Evolutionary conservation across 2,329 filamentous ascomycete species (phyloP).

Genomic region (Phoma herbarum): DNA sequence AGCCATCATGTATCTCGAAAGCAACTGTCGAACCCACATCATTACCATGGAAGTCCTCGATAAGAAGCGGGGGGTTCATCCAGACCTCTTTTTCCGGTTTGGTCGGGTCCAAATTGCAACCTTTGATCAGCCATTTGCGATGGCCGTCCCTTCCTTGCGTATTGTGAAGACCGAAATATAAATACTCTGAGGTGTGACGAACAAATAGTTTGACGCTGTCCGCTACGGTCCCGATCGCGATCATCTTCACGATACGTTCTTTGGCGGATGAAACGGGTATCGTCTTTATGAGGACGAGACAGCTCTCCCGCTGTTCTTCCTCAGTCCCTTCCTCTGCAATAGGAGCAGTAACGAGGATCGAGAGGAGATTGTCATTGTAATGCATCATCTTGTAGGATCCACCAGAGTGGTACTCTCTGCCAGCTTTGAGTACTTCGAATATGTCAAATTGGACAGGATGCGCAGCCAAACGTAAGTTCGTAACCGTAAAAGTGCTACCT

Average conservation of each 20-base stretch:
- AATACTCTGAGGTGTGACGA: slow-evolving; percentile 67
- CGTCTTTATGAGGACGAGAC: slow-evolving; percentile 29
- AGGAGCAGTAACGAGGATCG: slow-evolving; percentile 28
- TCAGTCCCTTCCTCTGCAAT: background rate
- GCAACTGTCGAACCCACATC: slow-evolving; percentile 74
- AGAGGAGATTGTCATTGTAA: slow-evolving; percentile 46
- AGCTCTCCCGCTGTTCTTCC: background rate
- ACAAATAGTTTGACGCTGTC: slow-evolving; percentile 69
- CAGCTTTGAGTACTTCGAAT: background rate
- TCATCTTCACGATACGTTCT: slow-evolving; percentile 49
- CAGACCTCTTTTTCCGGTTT: background rate
- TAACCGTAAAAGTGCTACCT: slow-evolving; percentile 63
- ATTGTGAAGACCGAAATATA: slow-evolving; percentile 74
- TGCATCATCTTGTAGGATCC: slow-evolving; percentile 32
- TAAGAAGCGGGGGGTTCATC: slow-evolving; percentile 51
- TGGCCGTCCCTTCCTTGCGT: slow-evolving; percentile 61
- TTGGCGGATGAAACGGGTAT: slow-evolving; percentile 26
- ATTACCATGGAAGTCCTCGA: slow-evolving; percentile 68
- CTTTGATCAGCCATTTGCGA: slow-evolving; percentile 69
- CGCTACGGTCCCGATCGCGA: slow-evolving; percentile 21
- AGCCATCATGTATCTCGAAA: slow-evolving; percentile 72
- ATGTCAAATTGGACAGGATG: slow-evolving; percentile 33
- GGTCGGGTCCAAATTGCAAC: slow-evolving; percentile 40
- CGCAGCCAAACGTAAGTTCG: slow-evolving; percentile 61
- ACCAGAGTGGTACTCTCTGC: background rate